phyloP scores from a whole-genome alignment of 352 stramenopile genomes.

The Phytophthora megakarya region DNA sequence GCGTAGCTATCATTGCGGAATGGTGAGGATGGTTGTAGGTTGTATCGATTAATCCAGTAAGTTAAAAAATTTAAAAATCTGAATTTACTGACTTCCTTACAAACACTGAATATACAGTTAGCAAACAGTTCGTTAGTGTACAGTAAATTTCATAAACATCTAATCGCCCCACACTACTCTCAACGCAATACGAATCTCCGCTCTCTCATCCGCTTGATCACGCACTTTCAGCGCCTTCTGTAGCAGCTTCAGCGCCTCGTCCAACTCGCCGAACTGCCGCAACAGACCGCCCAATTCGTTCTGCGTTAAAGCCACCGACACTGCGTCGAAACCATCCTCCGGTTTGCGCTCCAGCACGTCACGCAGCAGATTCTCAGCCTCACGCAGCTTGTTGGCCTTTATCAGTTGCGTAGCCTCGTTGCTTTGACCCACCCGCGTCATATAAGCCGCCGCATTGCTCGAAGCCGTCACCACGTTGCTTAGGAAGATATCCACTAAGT shows the following conservation, averaged over 20 bases:
- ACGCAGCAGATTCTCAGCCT: constrained; percentile 53
- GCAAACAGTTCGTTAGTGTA: no score
- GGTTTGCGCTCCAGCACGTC: constrained; percentile 50
- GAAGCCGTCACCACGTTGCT: constrained; percentile 33
- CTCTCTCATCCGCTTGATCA: constrained; percentile 41
- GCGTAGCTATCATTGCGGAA: no score
- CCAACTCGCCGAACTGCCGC: constrained; percentile 47
- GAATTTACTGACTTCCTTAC: no score
- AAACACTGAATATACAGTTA: no score
- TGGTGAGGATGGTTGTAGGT: no score
- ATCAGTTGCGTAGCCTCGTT: constrained; percentile 52
- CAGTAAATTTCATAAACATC: no score
- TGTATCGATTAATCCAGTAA: no score
- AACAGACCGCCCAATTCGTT: constrained; percentile 56
- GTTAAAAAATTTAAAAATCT: no score
- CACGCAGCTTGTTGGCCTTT: constrained; percentile 42
- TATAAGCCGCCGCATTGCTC: constrained; percentile 46
- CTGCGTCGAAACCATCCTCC: constrained; percentile 58
- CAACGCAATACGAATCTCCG: constrained; percentile 43
- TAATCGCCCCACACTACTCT: no score
- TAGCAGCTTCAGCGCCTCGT: constrained; percentile 59
- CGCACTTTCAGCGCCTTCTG: constrained; percentile 48
- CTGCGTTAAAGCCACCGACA: constrained; percentile 66
- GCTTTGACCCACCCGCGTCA: constrained; percentile 50
- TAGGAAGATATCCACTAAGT: no score